A percentile compares a stretch with the other conserved stretches of the same genome.
Conservation (phyloP, 371 early-diverging fungal genomes). For the Amoeboaphelidium protococcarum region DNA sequence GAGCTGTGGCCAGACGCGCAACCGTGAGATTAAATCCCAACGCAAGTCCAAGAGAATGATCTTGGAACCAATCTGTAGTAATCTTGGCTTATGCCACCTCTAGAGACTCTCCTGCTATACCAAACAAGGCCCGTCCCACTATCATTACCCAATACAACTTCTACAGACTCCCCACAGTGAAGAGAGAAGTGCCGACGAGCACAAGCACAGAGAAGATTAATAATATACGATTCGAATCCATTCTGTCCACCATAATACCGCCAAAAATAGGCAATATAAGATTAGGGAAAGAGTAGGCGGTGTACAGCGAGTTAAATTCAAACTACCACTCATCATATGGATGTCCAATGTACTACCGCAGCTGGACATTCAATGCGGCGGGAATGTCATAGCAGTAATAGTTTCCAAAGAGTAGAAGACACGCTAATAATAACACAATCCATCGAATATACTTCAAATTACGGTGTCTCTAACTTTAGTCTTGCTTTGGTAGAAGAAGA, state of each 20-base stretch:
- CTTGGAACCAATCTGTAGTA: conserved; percentile 23
- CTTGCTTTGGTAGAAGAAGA: too few relatives aligned
- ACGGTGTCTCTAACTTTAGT: too few relatives aligned
- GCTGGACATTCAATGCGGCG: conserved; percentile 30
- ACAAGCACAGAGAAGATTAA: conserved; percentile 24
- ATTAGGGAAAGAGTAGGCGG: conserved; percentile 46
- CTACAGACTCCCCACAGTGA: conserved; percentile 22
- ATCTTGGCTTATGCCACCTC: conserved; percentile 31
- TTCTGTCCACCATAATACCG: conserved; percentile 21
- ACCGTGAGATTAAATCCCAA: conserved; percentile 25
- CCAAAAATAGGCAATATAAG: conserved; percentile 37
- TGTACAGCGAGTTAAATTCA: conserved; percentile 35
- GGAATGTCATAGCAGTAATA: conserved; percentile 24
- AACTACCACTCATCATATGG: conserved; percentile 27
- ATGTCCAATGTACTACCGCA: conserved; percentile 22
- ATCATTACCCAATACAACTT: conserved; percentile 21
- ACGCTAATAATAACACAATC: conserved; percentile 6
- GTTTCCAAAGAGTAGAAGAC: neutral
- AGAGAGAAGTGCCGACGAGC: conserved; percentile 29
- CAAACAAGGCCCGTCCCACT: conserved; percentile 31
- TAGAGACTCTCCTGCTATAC: conserved; percentile 39
- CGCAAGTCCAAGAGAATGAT: conserved; percentile 14
- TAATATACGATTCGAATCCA: conserved; percentile 20
- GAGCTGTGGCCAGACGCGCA: conserved; percentile 28
- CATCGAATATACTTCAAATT: too few relatives aligned